Conservation (phyloP, 495 filamentous ascomycete species). For the Aspergillus wentii region DNA sequence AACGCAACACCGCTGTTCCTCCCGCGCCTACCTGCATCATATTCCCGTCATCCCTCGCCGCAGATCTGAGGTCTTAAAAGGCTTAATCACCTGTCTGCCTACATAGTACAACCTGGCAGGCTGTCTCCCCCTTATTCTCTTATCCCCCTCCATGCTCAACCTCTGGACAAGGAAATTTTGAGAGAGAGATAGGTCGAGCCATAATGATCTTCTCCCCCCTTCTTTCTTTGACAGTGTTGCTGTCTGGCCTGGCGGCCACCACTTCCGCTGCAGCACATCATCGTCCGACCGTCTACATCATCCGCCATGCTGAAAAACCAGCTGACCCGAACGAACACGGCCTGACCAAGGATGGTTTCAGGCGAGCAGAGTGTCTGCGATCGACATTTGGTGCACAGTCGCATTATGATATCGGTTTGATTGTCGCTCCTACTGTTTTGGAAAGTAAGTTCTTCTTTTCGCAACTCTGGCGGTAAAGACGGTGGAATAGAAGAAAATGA, state of each 20-base stretch:
- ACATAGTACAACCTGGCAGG: too few species aligned
- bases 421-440: constrained; percentile 38
- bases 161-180: too few species aligned
- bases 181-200: too few species aligned
- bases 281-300: constrained; percentile 41
- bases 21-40: too few species aligned
- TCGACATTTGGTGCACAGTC: constrained; percentile 37
- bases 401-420: constrained; percentile 40
- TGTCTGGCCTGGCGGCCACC: not conserved
- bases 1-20: too few species aligned
- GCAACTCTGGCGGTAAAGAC: too few species aligned
- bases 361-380: constrained; percentile 43
- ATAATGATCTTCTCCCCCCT: not conserved
- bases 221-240: not conserved
- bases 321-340: constrained; percentile 28
- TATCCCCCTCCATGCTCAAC: too few species aligned
- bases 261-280: not conserved
- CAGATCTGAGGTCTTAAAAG: too few species aligned
- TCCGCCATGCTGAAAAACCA: constrained; percentile 52
- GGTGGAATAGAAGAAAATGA: too few species aligned
- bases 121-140: too few species aligned
- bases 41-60: too few species aligned
- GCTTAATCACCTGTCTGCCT: too few species aligned
- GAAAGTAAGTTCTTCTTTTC: constrained; percentile 15
- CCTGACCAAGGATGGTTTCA: constrained; percentile 32